A percentile compares a stretch with the other conserved stretches of the same genome.
Conservation (phyloP, 1,284 basidiomycete species). For the Austroboletus olivaceoglutinosus region DNA sequence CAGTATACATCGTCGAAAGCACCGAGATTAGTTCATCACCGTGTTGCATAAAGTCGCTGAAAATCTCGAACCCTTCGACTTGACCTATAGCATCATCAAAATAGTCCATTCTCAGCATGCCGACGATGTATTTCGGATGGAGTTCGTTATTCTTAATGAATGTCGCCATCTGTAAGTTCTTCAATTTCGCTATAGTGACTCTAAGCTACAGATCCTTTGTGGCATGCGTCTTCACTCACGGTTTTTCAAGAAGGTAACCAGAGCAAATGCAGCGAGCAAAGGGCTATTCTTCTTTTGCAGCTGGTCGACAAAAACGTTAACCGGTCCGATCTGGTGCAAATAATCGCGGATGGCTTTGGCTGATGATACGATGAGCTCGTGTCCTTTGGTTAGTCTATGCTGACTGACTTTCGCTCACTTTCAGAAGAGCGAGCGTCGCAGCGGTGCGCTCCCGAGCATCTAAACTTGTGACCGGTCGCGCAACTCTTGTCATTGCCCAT, state of each 20-base stretch:
- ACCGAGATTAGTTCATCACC: conserved; percentile 7
- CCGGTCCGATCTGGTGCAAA: neutral
- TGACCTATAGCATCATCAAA: conserved; percentile 28
- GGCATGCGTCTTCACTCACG: conserved; percentile 3
- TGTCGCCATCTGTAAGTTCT: conserved; percentile 13
- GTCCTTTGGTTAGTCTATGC: neutral
- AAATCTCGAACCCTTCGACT: conserved; percentile 30
- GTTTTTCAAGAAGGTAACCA: conserved; percentile 14
- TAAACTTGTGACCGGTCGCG: no score
- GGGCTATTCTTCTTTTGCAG: conserved; percentile 8
- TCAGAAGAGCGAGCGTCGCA: conserved; percentile 22
- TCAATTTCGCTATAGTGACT: conserved; percentile 1
- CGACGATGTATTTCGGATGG: conserved; percentile 18
- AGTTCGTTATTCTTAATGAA: conserved; percentile 1
- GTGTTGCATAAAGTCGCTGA: conserved; percentile 22
- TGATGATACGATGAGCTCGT: conserved; percentile 7
- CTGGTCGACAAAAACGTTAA: conserved; percentile 9
- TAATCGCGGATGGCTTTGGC: conserved; percentile 3
- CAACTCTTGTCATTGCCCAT: no score
- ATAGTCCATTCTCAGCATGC: conserved; percentile 24
- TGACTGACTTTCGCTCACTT: conserved; percentile 12
- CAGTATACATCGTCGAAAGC: neutral
- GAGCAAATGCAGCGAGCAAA: conserved; percentile 15
- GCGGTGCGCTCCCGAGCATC: conserved; percentile 15
- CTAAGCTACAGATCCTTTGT: neutral